Evolutionary conservation across 768 basidiomycete genomes (phyloP).

Genomic region (Kwoniella mangroviensis): DNA sequence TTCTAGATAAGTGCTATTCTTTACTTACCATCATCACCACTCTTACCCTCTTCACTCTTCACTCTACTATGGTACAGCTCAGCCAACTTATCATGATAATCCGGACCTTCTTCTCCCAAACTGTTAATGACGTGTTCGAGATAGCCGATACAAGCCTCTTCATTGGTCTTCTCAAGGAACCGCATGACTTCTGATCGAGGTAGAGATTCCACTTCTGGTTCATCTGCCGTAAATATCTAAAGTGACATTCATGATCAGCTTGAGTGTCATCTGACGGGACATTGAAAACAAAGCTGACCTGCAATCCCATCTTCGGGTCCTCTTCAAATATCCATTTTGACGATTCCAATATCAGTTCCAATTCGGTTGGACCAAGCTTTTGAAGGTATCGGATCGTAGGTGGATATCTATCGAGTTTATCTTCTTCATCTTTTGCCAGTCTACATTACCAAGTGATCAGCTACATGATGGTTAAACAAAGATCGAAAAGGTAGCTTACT

Average conservation of each 20-base stretch:
- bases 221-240: slow-evolving; percentile 91
- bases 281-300: slow-evolving; percentile 62
- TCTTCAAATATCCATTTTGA: slow-evolving; percentile 84
- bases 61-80: slow-evolving; percentile 82
- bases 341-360: slow-evolving; percentile 78
- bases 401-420: slow-evolving; percentile 74
- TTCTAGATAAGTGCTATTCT: no score
- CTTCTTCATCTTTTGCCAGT: slow-evolving; percentile 75
- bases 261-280: not conserved
- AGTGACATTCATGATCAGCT: not conserved
- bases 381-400: slow-evolving; percentile 90
- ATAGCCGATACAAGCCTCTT: slow-evolving; percentile 72
- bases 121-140: slow-evolving; percentile 83
- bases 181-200: slow-evolving; percentile 76
- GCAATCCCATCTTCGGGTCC: slow-evolving; percentile 73
- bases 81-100: slow-evolving; percentile 85
- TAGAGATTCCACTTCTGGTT: slow-evolving; percentile 74
- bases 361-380: slow-evolving; percentile 80
- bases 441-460: slow-evolving; percentile 60
- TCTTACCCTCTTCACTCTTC: slow-evolving; percentile 56
- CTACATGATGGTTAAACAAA: not conserved
- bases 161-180: slow-evolving; percentile 70
- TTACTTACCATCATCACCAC: slow-evolving; percentile 65
- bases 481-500: slow-evolving; percentile 63
- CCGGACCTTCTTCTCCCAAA: slow-evolving; percentile 68